Percentiles rank a stretch among this genome's conserved stretches.
Evolutionary conservation across 805 yeast species (phyloP).

Genomic region (Pichia ethanolica): DNA sequence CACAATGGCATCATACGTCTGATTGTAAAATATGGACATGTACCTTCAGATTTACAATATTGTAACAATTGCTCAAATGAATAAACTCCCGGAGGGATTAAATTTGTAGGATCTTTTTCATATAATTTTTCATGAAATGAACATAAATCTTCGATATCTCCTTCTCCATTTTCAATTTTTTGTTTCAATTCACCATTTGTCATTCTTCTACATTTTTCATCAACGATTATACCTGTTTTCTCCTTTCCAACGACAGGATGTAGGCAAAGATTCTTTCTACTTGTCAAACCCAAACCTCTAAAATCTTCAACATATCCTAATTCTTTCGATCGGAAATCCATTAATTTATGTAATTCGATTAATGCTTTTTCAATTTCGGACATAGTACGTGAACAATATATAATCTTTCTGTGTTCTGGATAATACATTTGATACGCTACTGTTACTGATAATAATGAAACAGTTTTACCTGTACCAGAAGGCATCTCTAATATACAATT

Average conservation of each 20-base stretch:
- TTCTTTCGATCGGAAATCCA: constrained; percentile 79
- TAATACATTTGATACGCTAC: constrained; percentile 92
- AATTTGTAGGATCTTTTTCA: constrained; percentile 78
- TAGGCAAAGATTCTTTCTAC: constrained; percentile 89
- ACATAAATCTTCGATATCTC: constrained; percentile 57
- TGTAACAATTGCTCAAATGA: constrained; percentile 79
- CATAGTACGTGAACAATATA: constrained; percentile 99
- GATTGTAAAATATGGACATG: constrained; percentile 95
- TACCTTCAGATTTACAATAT: constrained; percentile 69
- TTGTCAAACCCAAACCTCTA: constrained; percentile 87
- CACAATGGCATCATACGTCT: constrained; percentile 96
- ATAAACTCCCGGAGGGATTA: constrained; percentile 88
- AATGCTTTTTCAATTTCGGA: constrained; percentile 97
- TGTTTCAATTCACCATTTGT: constrained; percentile 84
- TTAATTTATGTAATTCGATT: constrained; percentile 79
- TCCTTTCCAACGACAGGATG: constrained; percentile 86
- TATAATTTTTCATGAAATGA: constrained; percentile 86
- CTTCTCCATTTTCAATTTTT: constrained; percentile 51
- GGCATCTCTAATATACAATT: constrained; percentile 98
- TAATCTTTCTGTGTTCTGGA: constrained; percentile 89
- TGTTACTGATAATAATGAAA: constrained; percentile 81
- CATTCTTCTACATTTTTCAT: constrained; percentile 91
- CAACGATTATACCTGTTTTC: constrained; percentile 85
- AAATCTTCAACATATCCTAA: constrained; percentile 86
- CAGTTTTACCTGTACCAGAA: constrained; percentile 98